A percentile compares a stretch with the other conserved stretches of the same genome.
Evolutionary conservation across 768 basidiomycete genomes (phyloP).

Genomic region (Cantharellus anzutake): DNA sequence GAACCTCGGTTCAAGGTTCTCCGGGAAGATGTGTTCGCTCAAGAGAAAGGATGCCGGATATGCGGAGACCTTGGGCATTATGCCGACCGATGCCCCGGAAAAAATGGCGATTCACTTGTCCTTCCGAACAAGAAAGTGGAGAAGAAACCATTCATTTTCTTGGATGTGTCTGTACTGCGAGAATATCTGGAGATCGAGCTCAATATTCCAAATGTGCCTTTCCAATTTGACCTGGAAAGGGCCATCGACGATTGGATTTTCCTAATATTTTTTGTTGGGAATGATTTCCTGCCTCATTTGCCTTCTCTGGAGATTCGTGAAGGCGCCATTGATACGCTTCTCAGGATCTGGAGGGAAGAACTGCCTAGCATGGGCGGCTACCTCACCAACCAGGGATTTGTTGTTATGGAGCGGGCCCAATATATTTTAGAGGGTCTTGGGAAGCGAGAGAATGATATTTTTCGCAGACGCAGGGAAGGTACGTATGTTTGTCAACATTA

Average conservation of each 20-base stretch:
- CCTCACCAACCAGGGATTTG: slow-evolving; percentile 77
- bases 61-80: slow-evolving; percentile 94
- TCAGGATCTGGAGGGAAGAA: slow-evolving; percentile 91
- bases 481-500: slow-evolving; percentile 18
- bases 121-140: slow-evolving; percentile 31
- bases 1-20: slow-evolving; percentile 96
- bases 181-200: slow-evolving; percentile 98
- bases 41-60: slow-evolving; percentile 66
- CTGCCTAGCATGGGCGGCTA: slow-evolving; percentile 95
- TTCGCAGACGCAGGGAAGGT: slow-evolving; percentile 83
- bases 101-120: slow-evolving; percentile 16
- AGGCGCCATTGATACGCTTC: slow-evolving; percentile 92
- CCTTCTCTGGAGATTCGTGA: slow-evolving; percentile 97
- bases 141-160: slow-evolving; percentile 97
- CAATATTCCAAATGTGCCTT: slow-evolving; percentile 52
- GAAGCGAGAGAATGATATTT: slow-evolving; percentile 89
- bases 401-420: slow-evolving; percentile 72
- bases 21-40: slow-evolving; percentile 92
- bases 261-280: slow-evolving; percentile 99
- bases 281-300: slow-evolving; percentile 96
- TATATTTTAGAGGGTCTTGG: slow-evolving; percentile 93
- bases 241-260: slow-evolving; percentile 99
- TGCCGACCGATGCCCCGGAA: slow-evolving; percentile 84
- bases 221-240: slow-evolving; percentile 85
- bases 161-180: slow-evolving; percentile 86